A percentile compares a stretch with the other conserved stretches of the same genome.
These are phyloP conservation scores for Musa itinerans DNA, from an alignment of 176 grass and related monocot species.

Conservation along the genomic window DNA sequence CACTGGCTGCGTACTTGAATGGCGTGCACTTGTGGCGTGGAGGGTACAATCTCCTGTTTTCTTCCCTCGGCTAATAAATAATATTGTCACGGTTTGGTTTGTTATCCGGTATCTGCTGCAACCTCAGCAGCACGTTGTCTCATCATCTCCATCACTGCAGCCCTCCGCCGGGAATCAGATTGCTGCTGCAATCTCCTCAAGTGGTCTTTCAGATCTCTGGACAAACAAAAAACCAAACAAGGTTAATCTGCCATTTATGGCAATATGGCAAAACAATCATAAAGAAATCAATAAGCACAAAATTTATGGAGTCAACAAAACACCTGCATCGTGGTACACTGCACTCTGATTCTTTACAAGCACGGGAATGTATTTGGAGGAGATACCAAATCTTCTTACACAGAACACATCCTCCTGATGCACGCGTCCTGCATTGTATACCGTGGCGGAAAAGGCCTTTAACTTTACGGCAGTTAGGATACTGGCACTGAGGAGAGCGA, in stretches of 20 bases:
- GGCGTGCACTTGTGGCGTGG: not conserved
- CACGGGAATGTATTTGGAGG: conserved; percentile 83
- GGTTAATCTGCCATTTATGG: not conserved
- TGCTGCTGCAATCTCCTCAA: conserved; percentile 90
- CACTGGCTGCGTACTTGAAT: not conserved
- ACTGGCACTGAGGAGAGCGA: conserved; percentile 51
- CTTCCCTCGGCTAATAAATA: not conserved
- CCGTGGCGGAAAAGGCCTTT: conserved; percentile 88
- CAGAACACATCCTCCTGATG: conserved; percentile 71
- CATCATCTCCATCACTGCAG: conserved; percentile 99
- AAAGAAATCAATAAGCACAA: not conserved
- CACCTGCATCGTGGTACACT: conserved; percentile 97
- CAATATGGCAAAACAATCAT: not conserved
- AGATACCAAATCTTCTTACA: conserved; percentile 89
- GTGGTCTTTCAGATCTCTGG: conserved; percentile 97
- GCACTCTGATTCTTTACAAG: conserved; percentile 88
- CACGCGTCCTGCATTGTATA: conserved; percentile 56
- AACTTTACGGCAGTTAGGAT: conserved; percentile 69
- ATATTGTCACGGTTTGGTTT: not conserved
- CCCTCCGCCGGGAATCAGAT: conserved; percentile 86
- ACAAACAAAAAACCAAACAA: not conserved
- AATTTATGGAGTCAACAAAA: conserved; percentile 17
- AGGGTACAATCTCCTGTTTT: not conserved
- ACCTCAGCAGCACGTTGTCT: conserved; percentile 91
- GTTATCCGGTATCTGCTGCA: conserved; percentile 45